Percentiles rank a stretch among this genome's conserved stretches.
phyloP scores from a whole-genome alignment of 1,139 yeast genomes.

The Candida neerlandica region DNA sequence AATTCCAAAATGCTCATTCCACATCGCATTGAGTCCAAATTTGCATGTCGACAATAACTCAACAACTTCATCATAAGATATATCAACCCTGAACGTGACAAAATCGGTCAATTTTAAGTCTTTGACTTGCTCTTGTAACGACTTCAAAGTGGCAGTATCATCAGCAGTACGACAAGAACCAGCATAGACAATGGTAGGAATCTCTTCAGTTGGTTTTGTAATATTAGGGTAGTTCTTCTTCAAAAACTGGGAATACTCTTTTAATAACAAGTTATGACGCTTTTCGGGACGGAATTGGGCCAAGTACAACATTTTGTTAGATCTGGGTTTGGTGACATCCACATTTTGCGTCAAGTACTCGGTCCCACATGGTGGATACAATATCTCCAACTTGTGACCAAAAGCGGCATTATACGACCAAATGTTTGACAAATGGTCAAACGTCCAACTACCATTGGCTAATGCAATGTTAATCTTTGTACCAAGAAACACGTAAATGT shows the following conservation, averaged over 20 bases:
- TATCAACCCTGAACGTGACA: conserved; percentile 74
- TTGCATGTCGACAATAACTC: conserved; percentile 58
- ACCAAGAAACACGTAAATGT: conserved; percentile 68
- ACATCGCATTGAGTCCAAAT: conserved; percentile 93
- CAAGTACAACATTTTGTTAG: conserved; percentile 66
- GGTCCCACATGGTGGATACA: conserved; percentile 89
- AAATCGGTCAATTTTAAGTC: conserved; percentile 48
- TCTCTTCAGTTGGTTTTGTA: conserved; percentile 19
- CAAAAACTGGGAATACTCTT: conserved; percentile 61
- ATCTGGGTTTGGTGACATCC: conserved; percentile 31
- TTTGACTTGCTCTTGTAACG: conserved; percentile 48
- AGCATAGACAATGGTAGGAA: conserved; percentile 65
- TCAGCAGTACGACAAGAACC: conserved; percentile 80
- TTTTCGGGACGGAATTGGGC: conserved; percentile 98
- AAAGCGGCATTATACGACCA: conserved; percentile 49
- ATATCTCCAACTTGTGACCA: conserved; percentile 40
- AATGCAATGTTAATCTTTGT: conserved; percentile 64
- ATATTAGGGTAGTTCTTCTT: conserved; percentile 15
- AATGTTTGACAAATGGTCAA: conserved; percentile 62
- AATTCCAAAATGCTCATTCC: conserved; percentile 99
- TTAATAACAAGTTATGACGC: conserved; percentile 72
- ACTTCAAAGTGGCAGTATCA: conserved; percentile 63
- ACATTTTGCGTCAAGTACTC: conserved; percentile 33
- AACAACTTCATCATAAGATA: conserved; percentile 67
- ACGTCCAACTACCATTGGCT: conserved; percentile 93